phyloP scores from a whole-genome alignment of 2,329 filamentous ascomycete genomes.

The Stagonosporopsis chrysanthemi region DNA sequence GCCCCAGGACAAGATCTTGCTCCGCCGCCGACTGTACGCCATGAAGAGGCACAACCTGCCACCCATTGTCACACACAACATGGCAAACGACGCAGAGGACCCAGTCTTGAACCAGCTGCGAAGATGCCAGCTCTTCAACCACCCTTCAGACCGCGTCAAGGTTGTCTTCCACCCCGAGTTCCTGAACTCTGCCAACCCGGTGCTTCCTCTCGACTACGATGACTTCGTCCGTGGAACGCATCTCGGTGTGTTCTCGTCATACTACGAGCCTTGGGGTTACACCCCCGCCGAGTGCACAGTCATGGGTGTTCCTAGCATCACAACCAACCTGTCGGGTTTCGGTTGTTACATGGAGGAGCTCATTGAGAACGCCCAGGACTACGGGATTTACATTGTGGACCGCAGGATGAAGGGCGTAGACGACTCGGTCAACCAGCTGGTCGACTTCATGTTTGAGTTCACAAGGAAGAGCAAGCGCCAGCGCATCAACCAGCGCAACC shows the following conservation, averaged over 20 bases:
- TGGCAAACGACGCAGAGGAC: slow-evolving; percentile 92
- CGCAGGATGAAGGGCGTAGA: slow-evolving; percentile 94
- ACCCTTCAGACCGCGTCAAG: slow-evolving; percentile 94
- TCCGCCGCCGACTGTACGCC: slow-evolving; percentile 89
- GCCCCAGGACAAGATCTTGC: slow-evolving; percentile 87
- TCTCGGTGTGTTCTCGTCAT: slow-evolving; percentile 93
- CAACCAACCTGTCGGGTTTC: slow-evolving; percentile 96
- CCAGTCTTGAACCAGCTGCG: slow-evolving; percentile 96
- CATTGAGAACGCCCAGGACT: slow-evolving; percentile 97
- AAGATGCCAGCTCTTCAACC: slow-evolving; percentile 95
- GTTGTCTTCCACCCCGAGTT: slow-evolving; percentile 98
- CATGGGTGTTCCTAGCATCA: slow-evolving; percentile 98
- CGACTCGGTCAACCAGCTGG: slow-evolving; percentile 95
- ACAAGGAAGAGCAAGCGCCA: slow-evolving; percentile 91
- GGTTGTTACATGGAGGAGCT: slow-evolving; percentile 99
- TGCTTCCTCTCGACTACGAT: slow-evolving; percentile 95
- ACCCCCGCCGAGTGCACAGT: slow-evolving; percentile 98
- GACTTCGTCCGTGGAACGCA: slow-evolving; percentile 98
- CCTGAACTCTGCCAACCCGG: slow-evolving; percentile 92
- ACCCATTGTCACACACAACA: slow-evolving; percentile 98
- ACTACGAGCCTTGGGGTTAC: slow-evolving; percentile 99
- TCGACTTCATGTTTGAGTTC: slow-evolving; percentile 93
- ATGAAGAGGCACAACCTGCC: slow-evolving; percentile 93
- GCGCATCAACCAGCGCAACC: slow-evolving; percentile 97
- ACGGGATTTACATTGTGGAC: slow-evolving; percentile 99